Percentiles rank a stretch among this genome's conserved stretches.
These are phyloP conservation scores for Pythium dissotocum DNA, from an alignment of 352 stramenopile species.

Conservation along the genomic window DNA sequence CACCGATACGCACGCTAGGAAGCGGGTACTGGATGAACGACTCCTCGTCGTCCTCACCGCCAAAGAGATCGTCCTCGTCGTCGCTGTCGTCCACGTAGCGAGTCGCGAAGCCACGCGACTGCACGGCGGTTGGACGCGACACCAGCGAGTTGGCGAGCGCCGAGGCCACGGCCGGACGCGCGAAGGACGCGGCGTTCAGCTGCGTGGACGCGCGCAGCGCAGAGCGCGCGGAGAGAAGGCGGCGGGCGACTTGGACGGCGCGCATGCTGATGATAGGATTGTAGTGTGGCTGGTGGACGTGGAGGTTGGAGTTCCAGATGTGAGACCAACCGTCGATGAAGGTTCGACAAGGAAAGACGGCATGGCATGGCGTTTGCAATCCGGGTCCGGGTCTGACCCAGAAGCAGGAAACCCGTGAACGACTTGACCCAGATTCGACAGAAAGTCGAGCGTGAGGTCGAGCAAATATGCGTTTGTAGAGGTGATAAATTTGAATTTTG, in stretches of 20 bases:
- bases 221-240: conserved; percentile 9
- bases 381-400: not conserved
- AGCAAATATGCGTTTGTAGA: not conserved
- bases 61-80: conserved; percentile 60
- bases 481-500: too few species aligned
- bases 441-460: not conserved
- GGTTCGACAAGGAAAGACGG: conserved; percentile 1
- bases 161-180: conserved; percentile 17
- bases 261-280: conserved; percentile 8
- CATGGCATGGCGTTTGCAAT: conserved; percentile 1
- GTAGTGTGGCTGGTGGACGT: not conserved
- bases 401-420: not conserved
- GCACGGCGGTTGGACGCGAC: conserved; percentile 1
- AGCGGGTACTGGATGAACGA: conserved; percentile 81
- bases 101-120: conserved; percentile 46
- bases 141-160: conserved; percentile 11
- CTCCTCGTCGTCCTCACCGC: conserved; percentile 68
- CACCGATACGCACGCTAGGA: conserved; percentile 55
- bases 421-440: not conserved
- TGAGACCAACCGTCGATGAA: not conserved
- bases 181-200: conserved; percentile 13
- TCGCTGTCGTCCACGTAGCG: conserved; percentile 33
- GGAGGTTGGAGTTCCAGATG: not conserved
- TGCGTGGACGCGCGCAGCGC: conserved; percentile 9
- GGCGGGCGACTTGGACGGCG: conserved; percentile 21